Evolutionary conservation across 139 green algal genomes (phyloP).

Genomic region (Coelastrella sp.): DNA sequence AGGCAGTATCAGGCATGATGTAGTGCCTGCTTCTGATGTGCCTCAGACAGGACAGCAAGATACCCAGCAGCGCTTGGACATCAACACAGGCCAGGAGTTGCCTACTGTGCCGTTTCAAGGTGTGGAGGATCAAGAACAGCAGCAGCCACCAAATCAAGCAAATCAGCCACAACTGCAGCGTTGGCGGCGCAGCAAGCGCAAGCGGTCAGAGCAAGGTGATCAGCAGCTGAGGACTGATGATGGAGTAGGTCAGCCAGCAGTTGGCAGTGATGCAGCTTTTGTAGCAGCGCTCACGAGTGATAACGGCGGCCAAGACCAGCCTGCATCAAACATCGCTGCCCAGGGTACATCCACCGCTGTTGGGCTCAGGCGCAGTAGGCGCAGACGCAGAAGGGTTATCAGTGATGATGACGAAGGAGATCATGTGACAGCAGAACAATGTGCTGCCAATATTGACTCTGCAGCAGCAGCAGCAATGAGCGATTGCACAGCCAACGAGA

Average conservation of each 20-base stretch:
- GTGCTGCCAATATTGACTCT: too few species aligned
- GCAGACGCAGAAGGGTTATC: not conserved
- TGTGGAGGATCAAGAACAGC: slow-evolving; percentile 19
- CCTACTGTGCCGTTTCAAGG: too few species aligned
- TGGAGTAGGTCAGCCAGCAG: not conserved
- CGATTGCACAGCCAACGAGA: too few species aligned
- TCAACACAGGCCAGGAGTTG: not conserved
- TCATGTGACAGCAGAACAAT: too few species aligned
- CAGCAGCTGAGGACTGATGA: not conserved
- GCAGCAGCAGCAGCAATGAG: too few species aligned
- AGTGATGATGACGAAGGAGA: not conserved
- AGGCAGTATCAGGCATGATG: too few species aligned
- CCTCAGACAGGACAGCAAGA: too few species aligned
- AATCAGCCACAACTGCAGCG: not conserved
- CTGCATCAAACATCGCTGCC: too few species aligned
- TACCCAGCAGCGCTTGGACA: too few species aligned
- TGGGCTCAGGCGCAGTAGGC: not conserved
- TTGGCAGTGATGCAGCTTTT: slow-evolving; percentile 24
- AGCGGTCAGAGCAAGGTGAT: slow-evolving; percentile 26
- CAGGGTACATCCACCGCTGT: not conserved
- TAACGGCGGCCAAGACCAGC: not conserved
- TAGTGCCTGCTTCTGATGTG: too few species aligned
- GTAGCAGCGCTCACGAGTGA: not conserved
- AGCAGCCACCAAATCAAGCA: not conserved
- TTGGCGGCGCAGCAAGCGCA: slow-evolving; percentile 25